A percentile compares a stretch with the other conserved stretches of the same genome.
phyloP scores from a whole-genome alignment of 208 protist genomes.

The Strigomonas galati region DNA sequence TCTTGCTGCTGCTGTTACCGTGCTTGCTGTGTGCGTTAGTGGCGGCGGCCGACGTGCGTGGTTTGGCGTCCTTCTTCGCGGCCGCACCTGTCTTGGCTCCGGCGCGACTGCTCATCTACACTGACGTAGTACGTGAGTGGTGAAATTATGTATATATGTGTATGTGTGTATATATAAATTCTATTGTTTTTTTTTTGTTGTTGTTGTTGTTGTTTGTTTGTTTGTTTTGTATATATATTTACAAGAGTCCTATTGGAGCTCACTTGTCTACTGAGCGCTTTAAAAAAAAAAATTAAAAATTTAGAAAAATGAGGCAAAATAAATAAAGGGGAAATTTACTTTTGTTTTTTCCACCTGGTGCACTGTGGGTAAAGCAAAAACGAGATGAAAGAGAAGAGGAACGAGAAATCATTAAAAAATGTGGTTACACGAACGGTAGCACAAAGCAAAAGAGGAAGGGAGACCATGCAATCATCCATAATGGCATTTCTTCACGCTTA shows the following conservation, averaged over 20 bases:
- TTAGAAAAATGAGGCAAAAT: neutral
- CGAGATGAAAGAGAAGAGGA: too few relatives aligned
- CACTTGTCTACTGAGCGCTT: neutral
- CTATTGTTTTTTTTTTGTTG: neutral
- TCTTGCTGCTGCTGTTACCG: neutral
- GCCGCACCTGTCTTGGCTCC: neutral
- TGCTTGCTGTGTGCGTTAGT: neutral
- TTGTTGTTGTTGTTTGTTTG: neutral
- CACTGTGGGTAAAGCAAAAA: too few relatives aligned
- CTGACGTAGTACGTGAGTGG: neutral
- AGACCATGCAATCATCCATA: too few relatives aligned
- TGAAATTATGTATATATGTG: neutral
- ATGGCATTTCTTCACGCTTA: too few relatives aligned
- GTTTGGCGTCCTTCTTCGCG: neutral
- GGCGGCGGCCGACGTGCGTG: neutral
- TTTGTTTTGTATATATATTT: neutral
- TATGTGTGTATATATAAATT: neutral
- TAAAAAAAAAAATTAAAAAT: conserved; percentile 1
- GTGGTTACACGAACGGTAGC: too few relatives aligned
- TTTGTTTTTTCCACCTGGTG: too few relatives aligned
- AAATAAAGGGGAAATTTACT: too few relatives aligned
- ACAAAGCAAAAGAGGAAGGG: too few relatives aligned
- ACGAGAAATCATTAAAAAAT: too few relatives aligned
- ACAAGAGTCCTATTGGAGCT: too few relatives aligned
- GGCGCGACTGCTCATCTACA: neutral